phyloP scores from a whole-genome alignment of 2,329 filamentous ascomycete species.

The Ophiosphaerella korrae region DNA sequence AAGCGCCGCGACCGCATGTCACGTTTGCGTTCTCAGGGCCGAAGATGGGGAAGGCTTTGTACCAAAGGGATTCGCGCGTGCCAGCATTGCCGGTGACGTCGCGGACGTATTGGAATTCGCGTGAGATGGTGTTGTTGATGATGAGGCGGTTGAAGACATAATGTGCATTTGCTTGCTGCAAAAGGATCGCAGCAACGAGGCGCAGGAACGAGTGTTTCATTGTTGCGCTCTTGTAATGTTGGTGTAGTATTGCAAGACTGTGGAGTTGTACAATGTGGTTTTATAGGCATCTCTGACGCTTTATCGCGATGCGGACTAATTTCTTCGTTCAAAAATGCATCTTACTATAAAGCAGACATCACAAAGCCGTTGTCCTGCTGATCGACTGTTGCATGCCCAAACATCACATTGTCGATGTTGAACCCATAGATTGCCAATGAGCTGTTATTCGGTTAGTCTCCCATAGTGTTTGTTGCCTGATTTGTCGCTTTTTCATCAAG shows the following conservation, averaged over 20 bases:
- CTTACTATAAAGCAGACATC: conserved; percentile 1
- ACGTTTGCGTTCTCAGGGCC: conserved; percentile 9
- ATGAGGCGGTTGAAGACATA: conserved; percentile 23
- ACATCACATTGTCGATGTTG: conserved; percentile 1
- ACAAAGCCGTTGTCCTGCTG: neutral
- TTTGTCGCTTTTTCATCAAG: conserved; percentile 8
- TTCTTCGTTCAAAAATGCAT: neutral
- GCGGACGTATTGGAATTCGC: conserved; percentile 26
- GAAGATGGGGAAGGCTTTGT: conserved; percentile 18
- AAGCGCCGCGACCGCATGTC: conserved; percentile 14
- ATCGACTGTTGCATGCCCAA: conserved; percentile 2
- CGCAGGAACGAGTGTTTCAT: neutral
- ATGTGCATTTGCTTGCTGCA: conserved; percentile 4
- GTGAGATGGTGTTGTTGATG: conserved; percentile 22
- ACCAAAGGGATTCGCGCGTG: conserved; percentile 4
- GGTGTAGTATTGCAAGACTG: neutral
- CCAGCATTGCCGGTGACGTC: conserved; percentile 11
- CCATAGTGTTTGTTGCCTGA: conserved; percentile 5
- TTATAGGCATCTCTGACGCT: neutral
- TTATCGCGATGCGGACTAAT: neutral
- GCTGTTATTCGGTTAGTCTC: neutral
- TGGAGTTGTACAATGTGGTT: no score
- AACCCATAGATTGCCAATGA: conserved; percentile 3
- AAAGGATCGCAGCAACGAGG: neutral
- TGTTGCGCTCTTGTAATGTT: neutral